Evolutionary conservation across 2,329 filamentous ascomycete species (phyloP).

Genomic region (Ceratocystis eucalypticola): DNA sequence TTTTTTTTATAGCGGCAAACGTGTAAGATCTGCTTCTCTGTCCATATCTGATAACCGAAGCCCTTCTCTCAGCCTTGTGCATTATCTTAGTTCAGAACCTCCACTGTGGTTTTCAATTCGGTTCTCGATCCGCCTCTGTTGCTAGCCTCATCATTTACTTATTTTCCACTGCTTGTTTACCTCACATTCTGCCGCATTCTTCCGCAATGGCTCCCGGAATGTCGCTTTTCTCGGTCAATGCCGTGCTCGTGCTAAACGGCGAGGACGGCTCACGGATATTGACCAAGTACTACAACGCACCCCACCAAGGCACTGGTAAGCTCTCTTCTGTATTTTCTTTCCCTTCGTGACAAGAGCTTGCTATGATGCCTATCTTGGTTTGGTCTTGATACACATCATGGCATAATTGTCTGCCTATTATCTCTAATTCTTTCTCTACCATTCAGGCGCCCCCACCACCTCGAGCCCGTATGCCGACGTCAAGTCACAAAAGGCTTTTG

Average conservation of each 20-base stretch:
- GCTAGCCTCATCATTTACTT: not conserved
- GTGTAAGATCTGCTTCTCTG: not conserved
- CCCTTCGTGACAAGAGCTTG: no score
- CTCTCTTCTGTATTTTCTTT: slow-evolving; percentile 20
- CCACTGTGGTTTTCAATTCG: not conserved
- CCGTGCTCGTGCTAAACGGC: slow-evolving; percentile 63
- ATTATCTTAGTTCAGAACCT: not conserved
- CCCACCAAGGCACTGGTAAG: slow-evolving; percentile 31
- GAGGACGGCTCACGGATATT: slow-evolving; percentile 88
- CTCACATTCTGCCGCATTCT: not conserved
- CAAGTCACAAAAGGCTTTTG: slow-evolving; percentile 91
- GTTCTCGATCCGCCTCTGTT: slow-evolving; percentile 1
- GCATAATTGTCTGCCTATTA: not conserved
- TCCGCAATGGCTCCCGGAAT: slow-evolving; percentile 55
- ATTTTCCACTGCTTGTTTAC: not conserved
- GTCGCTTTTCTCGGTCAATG: slow-evolving; percentile 63
- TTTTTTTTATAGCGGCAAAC: not conserved
- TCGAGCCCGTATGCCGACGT: slow-evolving; percentile 70
- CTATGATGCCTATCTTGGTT: no score
- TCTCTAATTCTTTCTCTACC: not conserved
- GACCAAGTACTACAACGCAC: slow-evolving; percentile 76
- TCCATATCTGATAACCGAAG: slow-evolving; percentile 7
- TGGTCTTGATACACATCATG: not conserved
- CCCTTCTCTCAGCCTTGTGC: slow-evolving; percentile 3
- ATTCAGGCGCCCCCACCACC: slow-evolving; percentile 23